phyloP scores from a whole-genome alignment of 1,284 basidiomycete species.

The Calocybe gambosa region DNA sequence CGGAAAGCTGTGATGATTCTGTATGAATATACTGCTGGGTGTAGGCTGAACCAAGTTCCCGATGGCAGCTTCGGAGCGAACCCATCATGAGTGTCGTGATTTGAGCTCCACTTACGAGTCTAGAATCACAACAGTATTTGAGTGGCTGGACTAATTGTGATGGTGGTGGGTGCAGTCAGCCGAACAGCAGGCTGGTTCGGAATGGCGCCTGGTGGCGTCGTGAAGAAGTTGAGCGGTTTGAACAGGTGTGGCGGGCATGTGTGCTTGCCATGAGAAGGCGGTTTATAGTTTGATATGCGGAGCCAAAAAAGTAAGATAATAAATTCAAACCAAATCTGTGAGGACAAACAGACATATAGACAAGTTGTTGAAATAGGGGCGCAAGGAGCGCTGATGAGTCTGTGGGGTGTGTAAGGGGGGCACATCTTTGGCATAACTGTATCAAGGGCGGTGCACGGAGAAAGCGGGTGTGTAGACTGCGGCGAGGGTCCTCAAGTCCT shows the following conservation, averaged over 20 bases:
- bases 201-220: conserved; percentile 6
- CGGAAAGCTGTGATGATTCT: conserved; percentile 18
- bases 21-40: conserved; percentile 10
- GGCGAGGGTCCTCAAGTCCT: conserved; percentile 12
- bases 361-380: conserved; percentile 20
- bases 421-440: conserved; percentile 6
- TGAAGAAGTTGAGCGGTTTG: conserved; percentile 5
- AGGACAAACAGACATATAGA: conserved; percentile 6
- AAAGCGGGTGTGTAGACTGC: conserved; percentile 18
- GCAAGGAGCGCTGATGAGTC: conserved; percentile 9
- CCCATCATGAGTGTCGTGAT: conserved; percentile 20
- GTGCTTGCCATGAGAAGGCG: not conserved
- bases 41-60: not conserved
- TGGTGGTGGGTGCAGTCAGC: not conserved
- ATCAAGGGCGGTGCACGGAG: conserved; percentile 18
- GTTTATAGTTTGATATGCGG: conserved; percentile 5
- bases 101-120: conserved; percentile 26
- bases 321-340: conserved; percentile 8
- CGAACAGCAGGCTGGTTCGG: conserved; percentile 16
- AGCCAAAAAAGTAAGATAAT: conserved; percentile 1
- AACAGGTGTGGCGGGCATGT: not conserved
- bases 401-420: conserved; percentile 6
- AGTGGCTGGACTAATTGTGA: conserved; percentile 8
- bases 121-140: conserved; percentile 30
- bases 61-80: conserved; percentile 16